Conservation (phyloP, 306 rosid species). For the Gastrolobium bilobum region DNA sequence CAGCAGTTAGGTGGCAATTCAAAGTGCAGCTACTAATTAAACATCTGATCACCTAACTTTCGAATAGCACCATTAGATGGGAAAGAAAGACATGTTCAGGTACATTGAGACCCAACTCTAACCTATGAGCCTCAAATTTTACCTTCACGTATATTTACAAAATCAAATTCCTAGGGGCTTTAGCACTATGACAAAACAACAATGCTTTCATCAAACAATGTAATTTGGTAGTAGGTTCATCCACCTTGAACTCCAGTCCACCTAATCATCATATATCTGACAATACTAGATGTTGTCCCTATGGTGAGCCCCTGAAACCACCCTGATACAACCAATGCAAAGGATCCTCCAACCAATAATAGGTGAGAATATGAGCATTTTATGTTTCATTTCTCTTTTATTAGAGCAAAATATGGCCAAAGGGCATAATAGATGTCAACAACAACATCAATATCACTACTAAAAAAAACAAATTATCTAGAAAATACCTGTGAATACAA, state of each 20-base stretch:
- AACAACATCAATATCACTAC: neutral
- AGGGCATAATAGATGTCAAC: neutral
- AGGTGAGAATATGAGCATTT: neutral
- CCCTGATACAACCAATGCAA: neutral
- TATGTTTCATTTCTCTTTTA: slow-evolving; percentile 12
- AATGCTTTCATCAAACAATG: neutral
- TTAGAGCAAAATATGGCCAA: neutral
- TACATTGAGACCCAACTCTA: neutral
- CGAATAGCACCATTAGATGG: slow-evolving; percentile 2
- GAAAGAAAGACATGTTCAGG: neutral
- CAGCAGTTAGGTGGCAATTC: slow-evolving; percentile 40
- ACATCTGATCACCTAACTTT: slow-evolving; percentile 47
- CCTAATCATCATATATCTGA: slow-evolving; percentile 5
- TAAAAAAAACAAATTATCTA: slow-evolving; percentile 2
- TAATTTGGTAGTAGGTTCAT: neutral
- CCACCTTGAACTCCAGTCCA: neutral
- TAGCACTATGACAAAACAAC: neutral
- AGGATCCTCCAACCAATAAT: slow-evolving; percentile 15
- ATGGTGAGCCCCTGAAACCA: neutral
- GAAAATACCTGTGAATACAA: slow-evolving; percentile 86
- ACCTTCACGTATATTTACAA: neutral
- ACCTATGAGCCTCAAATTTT: neutral
- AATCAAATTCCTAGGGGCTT: neutral
- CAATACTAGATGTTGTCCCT: neutral
- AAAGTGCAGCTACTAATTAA: slow-evolving; percentile 24